Percentiles rank a stretch among this genome's conserved stretches.
Conservation (phyloP, 1,284 basidiomycete species). For the Phylloporus sp. region DNA sequence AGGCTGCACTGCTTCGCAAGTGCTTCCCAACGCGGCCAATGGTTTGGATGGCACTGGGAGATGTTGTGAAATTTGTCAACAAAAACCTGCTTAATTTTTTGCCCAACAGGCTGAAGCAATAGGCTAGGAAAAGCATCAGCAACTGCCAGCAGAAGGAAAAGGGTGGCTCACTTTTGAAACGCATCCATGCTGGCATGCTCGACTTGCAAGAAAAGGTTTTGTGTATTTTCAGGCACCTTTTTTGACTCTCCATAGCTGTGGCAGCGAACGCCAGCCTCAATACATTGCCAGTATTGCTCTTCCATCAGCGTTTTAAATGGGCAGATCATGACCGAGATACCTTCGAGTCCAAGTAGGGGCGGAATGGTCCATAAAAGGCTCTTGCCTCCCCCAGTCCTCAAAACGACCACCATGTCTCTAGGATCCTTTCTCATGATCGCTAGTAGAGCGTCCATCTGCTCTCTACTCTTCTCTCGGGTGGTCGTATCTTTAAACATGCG, state of each 20-base stretch:
- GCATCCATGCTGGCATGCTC: conserved; percentile 9
- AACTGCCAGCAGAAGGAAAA: too few species aligned
- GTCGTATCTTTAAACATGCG: neutral
- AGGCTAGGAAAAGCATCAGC: neutral
- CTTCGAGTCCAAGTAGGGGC: neutral
- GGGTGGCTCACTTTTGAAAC: neutral
- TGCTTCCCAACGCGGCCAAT: neutral
- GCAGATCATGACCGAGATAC: conserved; percentile 1
- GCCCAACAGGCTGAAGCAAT: neutral
- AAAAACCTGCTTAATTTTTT: neutral
- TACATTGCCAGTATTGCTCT: neutral
- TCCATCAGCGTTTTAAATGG: conserved; percentile 14
- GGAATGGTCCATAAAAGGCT: conserved; percentile 18
- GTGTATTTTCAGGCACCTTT: neutral
- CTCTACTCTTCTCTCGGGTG: neutral
- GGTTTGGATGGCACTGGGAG: neutral
- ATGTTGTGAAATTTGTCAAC: neutral
- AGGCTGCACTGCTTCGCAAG: neutral
- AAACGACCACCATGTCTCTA: neutral
- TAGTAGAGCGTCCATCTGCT: conserved; percentile 14
- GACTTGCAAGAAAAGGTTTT: conserved; percentile 21
- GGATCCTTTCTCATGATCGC: neutral
- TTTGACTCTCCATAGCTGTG: neutral
- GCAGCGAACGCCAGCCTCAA: neutral
- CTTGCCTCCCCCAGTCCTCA: conserved; percentile 20